A percentile compares a stretch with the other conserved stretches of the same genome.
Evolutionary conservation across 768 basidiomycete species (phyloP).

Genomic region (Tylopilus sp.): DNA sequence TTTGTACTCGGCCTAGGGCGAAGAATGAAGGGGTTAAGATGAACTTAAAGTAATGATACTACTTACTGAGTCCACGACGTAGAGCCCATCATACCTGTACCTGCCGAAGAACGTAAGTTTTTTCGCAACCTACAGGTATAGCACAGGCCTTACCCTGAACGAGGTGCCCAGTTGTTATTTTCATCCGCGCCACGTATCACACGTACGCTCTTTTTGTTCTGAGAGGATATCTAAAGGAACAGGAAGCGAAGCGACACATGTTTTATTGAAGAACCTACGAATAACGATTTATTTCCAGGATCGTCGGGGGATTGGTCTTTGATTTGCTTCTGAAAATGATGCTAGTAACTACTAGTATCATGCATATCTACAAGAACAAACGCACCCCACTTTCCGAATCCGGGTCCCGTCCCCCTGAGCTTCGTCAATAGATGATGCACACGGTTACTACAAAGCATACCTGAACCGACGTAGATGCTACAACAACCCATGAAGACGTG

Average conservation of each 20-base stretch:
- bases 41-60: neutral
- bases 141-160: conserved; percentile 19
- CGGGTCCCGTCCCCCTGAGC: conserved; percentile 21
- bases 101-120: conserved; percentile 7
- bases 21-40: conserved; percentile 2
- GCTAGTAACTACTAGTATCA: neutral
- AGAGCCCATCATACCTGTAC: conserved; percentile 34
- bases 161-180: conserved; percentile 15
- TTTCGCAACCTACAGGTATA: neutral
- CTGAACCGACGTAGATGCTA: conserved; percentile 36
- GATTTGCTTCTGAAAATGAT: conserved; percentile 18
- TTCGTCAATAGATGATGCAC: neutral
- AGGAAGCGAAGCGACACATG: neutral
- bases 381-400: conserved; percentile 6
- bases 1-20: conserved; percentile 16
- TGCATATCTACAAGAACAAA: neutral
- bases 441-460: conserved; percentile 7
- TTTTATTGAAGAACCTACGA: conserved; percentile 4
- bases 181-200: conserved; percentile 34
- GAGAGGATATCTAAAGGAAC: conserved; percentile 25
- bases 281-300: conserved; percentile 16
- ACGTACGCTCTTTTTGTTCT: conserved; percentile 33
- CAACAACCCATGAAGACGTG: neutral
- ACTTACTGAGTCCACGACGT: conserved; percentile 28
- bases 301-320: conserved; percentile 22